Percentiles rank a stretch among this genome's conserved stretches.
phyloP scores from a whole-genome alignment of 768 basidiomycete species.

The Exidia glandulosa region DNA sequence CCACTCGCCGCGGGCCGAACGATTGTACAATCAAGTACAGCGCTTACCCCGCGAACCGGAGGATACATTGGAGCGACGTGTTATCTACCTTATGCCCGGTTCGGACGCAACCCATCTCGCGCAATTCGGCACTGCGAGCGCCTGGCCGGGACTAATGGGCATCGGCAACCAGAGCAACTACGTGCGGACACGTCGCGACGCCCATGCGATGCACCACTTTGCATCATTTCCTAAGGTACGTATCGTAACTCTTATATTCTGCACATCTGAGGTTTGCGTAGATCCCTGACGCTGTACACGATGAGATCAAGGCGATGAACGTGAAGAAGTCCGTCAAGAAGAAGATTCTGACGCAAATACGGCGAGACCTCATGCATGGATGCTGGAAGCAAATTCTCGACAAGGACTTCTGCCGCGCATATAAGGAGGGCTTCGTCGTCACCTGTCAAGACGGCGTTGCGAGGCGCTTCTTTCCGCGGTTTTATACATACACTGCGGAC shows the following conservation, averaged over 20 bases:
- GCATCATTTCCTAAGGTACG: background rate
- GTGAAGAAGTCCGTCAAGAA: background rate
- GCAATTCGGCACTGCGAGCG: constrained; percentile 13
- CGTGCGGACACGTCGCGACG: background rate
- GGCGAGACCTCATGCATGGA: constrained; percentile 21
- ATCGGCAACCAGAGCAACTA: background rate
- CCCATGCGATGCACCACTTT: background rate
- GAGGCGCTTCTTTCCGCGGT: constrained; percentile 15
- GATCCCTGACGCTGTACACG: background rate
- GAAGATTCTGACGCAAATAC: constrained; percentile 11
- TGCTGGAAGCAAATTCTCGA: constrained; percentile 17
- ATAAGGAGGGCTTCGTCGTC: constrained; percentile 16
- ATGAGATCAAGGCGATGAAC: background rate
- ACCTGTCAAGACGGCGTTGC: constrained; percentile 16
- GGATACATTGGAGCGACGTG: background rate
- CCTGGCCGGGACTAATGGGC: background rate
- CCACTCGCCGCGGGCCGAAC: background rate
- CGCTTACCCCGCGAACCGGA: background rate
- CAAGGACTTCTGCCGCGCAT: constrained; percentile 14
- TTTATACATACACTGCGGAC: constrained; percentile 25
- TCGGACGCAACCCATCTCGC: constrained; percentile 28
- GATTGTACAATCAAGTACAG: background rate
- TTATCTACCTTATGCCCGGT: constrained; percentile 15
- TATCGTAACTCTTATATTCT: background rate
- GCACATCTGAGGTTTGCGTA: background rate